These are phyloP conservation scores for Purpureocillium takamizusanense DNA, from an alignment of 2,329 filamentous ascomycete genomes.

Conservation along the genomic window DNA sequence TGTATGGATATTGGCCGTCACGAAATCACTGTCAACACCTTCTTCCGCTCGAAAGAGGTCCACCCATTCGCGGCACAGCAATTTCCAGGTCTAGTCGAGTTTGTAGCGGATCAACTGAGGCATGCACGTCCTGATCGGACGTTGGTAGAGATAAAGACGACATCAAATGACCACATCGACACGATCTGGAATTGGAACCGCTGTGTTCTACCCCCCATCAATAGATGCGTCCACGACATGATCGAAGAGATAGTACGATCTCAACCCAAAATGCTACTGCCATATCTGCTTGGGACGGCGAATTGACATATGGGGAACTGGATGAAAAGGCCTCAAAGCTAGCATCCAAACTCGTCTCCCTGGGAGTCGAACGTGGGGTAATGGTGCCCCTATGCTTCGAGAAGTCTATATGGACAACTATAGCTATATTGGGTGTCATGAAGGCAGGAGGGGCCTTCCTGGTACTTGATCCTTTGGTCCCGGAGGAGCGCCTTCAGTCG, in stretches of 20 bases:
- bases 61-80: no score
- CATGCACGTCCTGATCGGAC: no score
- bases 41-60: no score
- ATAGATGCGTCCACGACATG: constrained; percentile 11
- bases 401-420: constrained; percentile 21
- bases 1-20: no score
- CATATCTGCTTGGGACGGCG: constrained; percentile 14
- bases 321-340: constrained; percentile 5
- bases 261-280: constrained; percentile 8
- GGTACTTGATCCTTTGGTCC: constrained; percentile 4
- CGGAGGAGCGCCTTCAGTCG: constrained; percentile 1
- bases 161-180: no score
- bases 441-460: constrained; percentile 18
- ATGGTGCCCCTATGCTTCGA: constrained; percentile 22
- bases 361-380: constrained; percentile 12
- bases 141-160: not conserved
- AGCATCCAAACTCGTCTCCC: constrained; percentile 2
- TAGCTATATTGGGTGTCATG: constrained; percentile 21
- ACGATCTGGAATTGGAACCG: constrained; percentile 11
- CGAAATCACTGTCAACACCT: no score
- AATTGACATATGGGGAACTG: constrained; percentile 13
- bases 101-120: no score
- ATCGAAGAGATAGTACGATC: constrained; percentile 9
- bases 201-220: constrained; percentile 1
- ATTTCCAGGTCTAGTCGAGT: no score